Base-by-base conservation (phyloP, 164 flowering plant genomes). In the Stephania japonica region DNA sequence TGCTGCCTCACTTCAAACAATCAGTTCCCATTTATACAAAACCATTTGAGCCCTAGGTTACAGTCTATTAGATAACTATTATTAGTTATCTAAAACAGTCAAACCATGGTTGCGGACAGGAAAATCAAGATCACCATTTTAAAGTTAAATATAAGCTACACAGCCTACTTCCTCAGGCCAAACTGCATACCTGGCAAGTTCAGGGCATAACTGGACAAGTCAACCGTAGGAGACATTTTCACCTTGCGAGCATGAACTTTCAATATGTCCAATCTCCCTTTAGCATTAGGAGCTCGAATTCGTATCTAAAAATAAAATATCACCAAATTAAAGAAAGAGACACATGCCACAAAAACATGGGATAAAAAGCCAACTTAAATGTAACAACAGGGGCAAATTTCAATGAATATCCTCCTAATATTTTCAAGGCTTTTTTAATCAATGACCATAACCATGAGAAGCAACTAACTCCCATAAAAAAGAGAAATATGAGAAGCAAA, bases 171-270 rank as follows among this genome's bases (percentile, higher is more conserved):
- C 13, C 41, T 61, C 56, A 63, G 43, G 73, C n/a, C 69, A 61
- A 44, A 62, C 8, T 8, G 56, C 68, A 56, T 86, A 95, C 99
- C 98, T 75, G 99, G 95, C 79, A 95, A 85, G 80, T 91, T 91
- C 73, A 86, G 88, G 9, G 99, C 97, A 83, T 88, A 90, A 76
- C 79, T 78, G 19, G 91, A 82, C 76, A 95, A 81, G 80, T 95
- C 99, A 83, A 95, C 96, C 63, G 96, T 79, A 9, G 87, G 87
- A 70, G 97, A 91, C 90, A 95, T 84, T 82, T 91, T 95, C 80
- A 95, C 97, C 83, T 89, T 95, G 76, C 87, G 84, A 24, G 93
- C 91, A 85, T 95, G 99, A 79, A 95, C 94, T 84, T 89, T 91
- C 83, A 95, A 83, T 75, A 95, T 91, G 42, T 85, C 93, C 71